Percentiles rank a stretch among this genome's conserved stretches.
Conservation (phyloP, 1,139 yeast genomes). For the Lipomyces yarrowii region DNA sequence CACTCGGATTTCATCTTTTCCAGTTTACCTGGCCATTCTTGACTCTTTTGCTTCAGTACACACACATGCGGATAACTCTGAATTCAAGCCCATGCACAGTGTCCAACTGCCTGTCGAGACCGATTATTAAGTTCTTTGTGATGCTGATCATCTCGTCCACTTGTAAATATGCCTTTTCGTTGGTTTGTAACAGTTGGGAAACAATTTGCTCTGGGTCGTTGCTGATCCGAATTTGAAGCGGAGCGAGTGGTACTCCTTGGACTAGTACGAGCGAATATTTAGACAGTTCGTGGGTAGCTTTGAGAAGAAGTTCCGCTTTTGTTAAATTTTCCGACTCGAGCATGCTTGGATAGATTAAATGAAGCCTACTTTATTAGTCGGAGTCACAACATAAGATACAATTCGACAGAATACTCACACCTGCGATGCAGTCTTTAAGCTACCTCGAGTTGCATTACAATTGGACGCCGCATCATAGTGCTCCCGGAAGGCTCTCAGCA, state of each 20-base stretch:
- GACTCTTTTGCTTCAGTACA: too few relatives aligned
- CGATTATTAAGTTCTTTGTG: constrained; percentile 27
- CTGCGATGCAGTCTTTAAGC: constrained; percentile 39
- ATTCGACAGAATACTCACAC: constrained; percentile 19
- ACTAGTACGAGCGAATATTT: constrained; percentile 38
- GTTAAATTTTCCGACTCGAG: constrained; percentile 25
- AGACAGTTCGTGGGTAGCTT: constrained; percentile 39
- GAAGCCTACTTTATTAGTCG: constrained; percentile 22
- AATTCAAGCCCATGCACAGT: constrained; percentile 44
- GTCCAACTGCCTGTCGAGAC: constrained; percentile 23
- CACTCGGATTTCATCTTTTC: too few relatives aligned
- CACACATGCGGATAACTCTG: constrained; percentile 51
- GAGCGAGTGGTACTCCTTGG: constrained; percentile 39
- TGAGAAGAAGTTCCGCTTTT: constrained; percentile 36
- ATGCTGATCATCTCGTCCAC: constrained; percentile 37
- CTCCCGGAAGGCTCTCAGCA: constrained; percentile 36
- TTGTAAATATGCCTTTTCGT: constrained; percentile 39
- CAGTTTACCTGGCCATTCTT: too few relatives aligned
- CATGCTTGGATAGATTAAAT: constrained; percentile 20
- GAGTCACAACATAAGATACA: neutral
- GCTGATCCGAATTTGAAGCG: constrained; percentile 35
- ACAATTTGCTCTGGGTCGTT: constrained; percentile 39
- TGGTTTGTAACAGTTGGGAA: constrained; percentile 40
- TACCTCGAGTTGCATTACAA: constrained; percentile 39
- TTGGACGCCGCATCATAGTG: constrained; percentile 42